Evolutionary conservation across 225 moss, liverwort and hornwort genomes (phyloP).

Genomic region (Pseudisothecium myosuroides): DNA sequence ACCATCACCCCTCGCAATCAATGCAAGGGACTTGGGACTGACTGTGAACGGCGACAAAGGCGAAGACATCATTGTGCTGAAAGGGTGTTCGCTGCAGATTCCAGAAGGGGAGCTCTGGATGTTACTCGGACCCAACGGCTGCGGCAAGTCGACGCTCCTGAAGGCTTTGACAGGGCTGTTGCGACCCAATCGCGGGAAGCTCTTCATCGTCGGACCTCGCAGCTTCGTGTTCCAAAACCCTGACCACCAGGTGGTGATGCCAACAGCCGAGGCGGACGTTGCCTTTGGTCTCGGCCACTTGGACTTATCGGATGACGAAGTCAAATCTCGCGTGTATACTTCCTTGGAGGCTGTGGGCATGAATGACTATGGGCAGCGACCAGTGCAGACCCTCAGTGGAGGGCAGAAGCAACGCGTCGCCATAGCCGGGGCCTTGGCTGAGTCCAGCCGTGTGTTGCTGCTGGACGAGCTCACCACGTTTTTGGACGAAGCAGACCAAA

Average conservation of each 20-base stretch:
- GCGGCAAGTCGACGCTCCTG: constrained; percentile 92
- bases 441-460: constrained; percentile 72
- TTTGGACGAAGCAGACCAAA: constrained; percentile 76
- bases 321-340: constrained; percentile 47
- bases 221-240: constrained; percentile 99
- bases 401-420: constrained; percentile 97
- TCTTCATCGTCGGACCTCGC: constrained; percentile 66
- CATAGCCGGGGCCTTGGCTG: constrained; percentile 92
- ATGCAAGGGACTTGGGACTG: constrained; percentile 60
- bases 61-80: constrained; percentile 53
- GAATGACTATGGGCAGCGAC: constrained; percentile 68
- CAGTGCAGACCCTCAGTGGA: constrained; percentile 87
- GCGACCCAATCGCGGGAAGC: constrained; percentile 63
- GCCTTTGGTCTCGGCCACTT: constrained; percentile 82
- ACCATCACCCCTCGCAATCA: constrained; percentile 45
- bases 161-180: constrained; percentile 90
- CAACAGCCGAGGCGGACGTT: constrained; percentile 94
- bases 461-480: constrained; percentile 98
- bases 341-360: constrained; percentile 83
- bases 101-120: constrained; percentile 94
- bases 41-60: constrained; percentile 57
- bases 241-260: constrained; percentile 99
- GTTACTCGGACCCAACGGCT: constrained; percentile 92
- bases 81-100: constrained; percentile 62
- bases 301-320: constrained; percentile 57